phyloP scores from a whole-genome alignment of 805 yeast genomes.

The Yarrowia porcina region DNA sequence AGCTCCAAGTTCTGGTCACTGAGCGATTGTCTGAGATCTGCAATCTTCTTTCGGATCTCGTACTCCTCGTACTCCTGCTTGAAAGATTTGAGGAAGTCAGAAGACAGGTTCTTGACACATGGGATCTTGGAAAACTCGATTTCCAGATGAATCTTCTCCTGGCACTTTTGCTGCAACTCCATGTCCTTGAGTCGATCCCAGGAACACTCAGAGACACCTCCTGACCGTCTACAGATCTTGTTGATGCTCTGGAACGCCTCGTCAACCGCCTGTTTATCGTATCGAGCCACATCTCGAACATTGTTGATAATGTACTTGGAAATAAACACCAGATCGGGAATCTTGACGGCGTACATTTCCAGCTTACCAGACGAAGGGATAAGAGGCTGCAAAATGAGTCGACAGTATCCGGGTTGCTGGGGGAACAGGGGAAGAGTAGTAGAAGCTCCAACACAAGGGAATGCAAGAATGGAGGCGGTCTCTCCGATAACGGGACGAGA shows the following conservation, averaged over 20 bases:
- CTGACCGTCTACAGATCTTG: constrained; percentile 5
- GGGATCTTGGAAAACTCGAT: background rate
- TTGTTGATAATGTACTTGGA: constrained; percentile 16
- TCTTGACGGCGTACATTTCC: background rate
- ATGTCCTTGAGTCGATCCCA: constrained; percentile 35
- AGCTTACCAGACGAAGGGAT: constrained; percentile 5
- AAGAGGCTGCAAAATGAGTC: background rate
- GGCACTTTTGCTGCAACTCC: constrained; percentile 40
- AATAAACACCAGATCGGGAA: constrained; percentile 1
- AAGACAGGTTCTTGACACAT: constrained; percentile 40
- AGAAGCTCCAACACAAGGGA: constrained; percentile 5
- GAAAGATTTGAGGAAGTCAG: constrained; percentile 39
- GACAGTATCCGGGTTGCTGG: background rate
- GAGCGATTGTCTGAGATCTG: constrained; percentile 54
- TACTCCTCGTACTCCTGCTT: constrained; percentile 47
- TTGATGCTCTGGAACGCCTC: constrained; percentile 14
- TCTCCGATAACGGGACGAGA: constrained; percentile 10
- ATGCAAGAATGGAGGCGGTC: background rate
- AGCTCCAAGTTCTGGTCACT: constrained; percentile 87
- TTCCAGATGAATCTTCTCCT: constrained; percentile 28
- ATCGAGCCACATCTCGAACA: constrained; percentile 10
- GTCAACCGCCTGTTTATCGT: constrained; percentile 2
- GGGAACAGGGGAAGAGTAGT: constrained; percentile 4
- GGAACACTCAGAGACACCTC: background rate
- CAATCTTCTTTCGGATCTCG: constrained; percentile 51